phyloP scores from a whole-genome alignment of 495 filamentous ascomycete genomes.

The Aspergillus funiculosus region DNA sequence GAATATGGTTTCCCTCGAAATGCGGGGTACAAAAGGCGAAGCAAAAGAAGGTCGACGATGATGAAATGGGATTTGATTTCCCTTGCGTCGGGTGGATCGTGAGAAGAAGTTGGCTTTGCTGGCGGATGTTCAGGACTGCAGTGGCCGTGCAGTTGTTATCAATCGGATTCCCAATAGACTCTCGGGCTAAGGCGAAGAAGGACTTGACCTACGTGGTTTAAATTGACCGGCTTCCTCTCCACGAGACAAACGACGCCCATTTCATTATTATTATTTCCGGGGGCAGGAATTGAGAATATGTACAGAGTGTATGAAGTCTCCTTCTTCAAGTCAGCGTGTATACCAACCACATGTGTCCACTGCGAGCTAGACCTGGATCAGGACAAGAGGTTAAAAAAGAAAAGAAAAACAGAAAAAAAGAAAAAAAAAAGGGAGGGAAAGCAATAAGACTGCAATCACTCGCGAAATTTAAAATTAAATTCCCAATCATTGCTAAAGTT shows the following conservation, averaged over 20 bases:
- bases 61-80: conserved; percentile 4
- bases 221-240: too few species aligned
- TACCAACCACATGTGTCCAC: too few species aligned
- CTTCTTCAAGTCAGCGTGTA: too few species aligned
- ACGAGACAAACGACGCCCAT: background rate
- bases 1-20: conserved; percentile 1
- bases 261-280: background rate
- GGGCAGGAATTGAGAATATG: background rate
- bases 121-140: too few species aligned
- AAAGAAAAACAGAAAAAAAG: conserved; percentile 1
- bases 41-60: background rate
- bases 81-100: conserved; percentile 12
- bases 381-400: conserved; percentile 1
- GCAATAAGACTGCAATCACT: too few species aligned
- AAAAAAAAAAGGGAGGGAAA: background rate
- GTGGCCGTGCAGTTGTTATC: conserved; percentile 14
- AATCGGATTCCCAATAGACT: conserved; percentile 18
- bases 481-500: background rate
- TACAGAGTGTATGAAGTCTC: background rate
- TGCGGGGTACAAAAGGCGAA: conserved; percentile 18
- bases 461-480: background rate
- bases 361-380: background rate
- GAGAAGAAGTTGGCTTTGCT: background rate
- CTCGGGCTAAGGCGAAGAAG: conserved; percentile 7
- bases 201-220: too few species aligned